Evolutionary conservation across 225 moss, liverwort and hornwort genomes (phyloP).

Genomic region (Lunularia cruciata): DNA sequence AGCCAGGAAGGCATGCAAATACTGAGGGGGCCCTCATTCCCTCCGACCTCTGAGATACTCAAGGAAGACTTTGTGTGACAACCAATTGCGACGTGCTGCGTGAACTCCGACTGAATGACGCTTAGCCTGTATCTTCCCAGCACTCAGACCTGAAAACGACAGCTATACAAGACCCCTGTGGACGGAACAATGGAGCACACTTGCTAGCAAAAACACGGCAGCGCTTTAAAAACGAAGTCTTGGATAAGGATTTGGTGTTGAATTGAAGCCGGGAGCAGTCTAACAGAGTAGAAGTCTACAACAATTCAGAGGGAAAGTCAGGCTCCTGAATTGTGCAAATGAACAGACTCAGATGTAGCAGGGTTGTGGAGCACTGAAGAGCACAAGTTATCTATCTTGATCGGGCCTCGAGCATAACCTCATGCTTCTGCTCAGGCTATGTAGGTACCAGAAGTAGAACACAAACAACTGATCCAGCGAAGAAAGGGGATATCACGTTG

Average conservation of each 20-base stretch:
- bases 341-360: background rate
- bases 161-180: background rate
- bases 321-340: conserved; percentile 6
- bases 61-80: background rate
- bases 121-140: background rate
- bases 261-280: background rate
- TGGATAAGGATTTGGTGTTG: background rate
- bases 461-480: background rate
- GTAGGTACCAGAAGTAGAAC: background rate
- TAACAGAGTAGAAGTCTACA: background rate
- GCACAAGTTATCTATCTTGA: background rate
- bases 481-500: background rate
- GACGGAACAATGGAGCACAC: background rate
- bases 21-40: conserved; percentile 70
- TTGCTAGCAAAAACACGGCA: background rate
- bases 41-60: background rate
- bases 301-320: background rate
- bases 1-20: conserved; percentile 86
- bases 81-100: background rate
- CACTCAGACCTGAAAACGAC: background rate
- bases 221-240: background rate
- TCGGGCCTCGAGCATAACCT: background rate
- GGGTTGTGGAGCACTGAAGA: background rate
- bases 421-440: conserved; percentile 3
- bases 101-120: background rate